These are phyloP conservation scores for Sugiyamaella qingdaonensis DNA, from an alignment of 805 yeast species.

Conservation along the genomic window DNA sequence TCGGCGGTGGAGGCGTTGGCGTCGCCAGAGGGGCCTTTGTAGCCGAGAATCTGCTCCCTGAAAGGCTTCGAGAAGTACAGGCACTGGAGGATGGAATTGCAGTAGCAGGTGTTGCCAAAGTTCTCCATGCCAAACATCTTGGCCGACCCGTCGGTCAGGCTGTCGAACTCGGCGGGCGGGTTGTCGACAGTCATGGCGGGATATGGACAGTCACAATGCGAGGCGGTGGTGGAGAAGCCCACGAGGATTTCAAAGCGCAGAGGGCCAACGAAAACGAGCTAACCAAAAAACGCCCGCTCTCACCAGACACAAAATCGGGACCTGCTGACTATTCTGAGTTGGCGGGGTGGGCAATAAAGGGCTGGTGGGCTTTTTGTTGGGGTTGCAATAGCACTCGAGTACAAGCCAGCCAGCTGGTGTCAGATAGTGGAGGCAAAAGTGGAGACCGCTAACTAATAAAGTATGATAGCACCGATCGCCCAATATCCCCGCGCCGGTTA, in stretches of 20 bases:
- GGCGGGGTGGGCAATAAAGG: not conserved
- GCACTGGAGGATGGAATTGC: conserved; percentile 89
- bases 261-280: not conserved
- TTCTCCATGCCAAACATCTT: conserved; percentile 43
- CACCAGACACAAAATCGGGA: not conserved
- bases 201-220: not conserved
- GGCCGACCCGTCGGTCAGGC: conserved; percentile 24
- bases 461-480: not conserved
- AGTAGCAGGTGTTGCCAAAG: conserved; percentile 74
- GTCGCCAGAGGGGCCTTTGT: conserved; percentile 24
- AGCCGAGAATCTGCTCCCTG: conserved; percentile 51
- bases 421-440: not conserved
- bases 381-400: too few species aligned
- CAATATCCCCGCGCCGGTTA: not conserved
- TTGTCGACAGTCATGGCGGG: conserved; percentile 15
- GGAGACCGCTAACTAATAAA: not conserved
- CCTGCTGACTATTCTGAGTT: not conserved
- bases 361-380: too few species aligned
- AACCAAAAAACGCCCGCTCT: not conserved
- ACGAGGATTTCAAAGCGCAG: not conserved
- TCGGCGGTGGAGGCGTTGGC: conserved; percentile 25
- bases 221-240: not conserved
- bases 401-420: not conserved
- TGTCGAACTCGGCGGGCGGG: conserved; percentile 14
- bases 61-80: conserved; percentile 70